A percentile compares a stretch with the other conserved stretches of the same genome.
Conservation (phyloP, 2,329 filamentous ascomycete genomes). For the Colletotrichum abscissum region DNA sequence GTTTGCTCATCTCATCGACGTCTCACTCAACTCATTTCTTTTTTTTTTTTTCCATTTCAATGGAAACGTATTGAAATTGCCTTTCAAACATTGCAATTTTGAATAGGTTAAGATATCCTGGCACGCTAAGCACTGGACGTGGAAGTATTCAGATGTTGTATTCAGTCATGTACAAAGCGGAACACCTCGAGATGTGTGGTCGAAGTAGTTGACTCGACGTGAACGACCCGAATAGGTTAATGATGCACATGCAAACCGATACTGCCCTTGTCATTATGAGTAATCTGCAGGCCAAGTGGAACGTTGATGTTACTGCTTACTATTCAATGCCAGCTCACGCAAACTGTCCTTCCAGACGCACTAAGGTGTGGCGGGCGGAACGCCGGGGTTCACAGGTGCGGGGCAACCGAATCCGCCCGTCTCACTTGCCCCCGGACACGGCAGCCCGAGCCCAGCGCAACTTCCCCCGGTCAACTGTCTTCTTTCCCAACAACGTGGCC, state of each 20-base stretch:
- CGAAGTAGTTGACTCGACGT: background rate
- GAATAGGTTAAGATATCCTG: background rate
- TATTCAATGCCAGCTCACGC: background rate
- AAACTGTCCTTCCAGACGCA: background rate
- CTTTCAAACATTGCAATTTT: background rate
- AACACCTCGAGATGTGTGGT: background rate
- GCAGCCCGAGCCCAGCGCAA: background rate
- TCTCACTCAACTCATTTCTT: background rate
- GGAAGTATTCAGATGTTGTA: background rate
- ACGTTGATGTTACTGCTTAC: background rate
- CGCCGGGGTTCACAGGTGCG: background rate
- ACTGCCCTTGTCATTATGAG: background rate
- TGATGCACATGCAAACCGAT: background rate
- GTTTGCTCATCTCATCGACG: background rate
- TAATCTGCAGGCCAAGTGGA: background rate
- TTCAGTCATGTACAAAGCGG: background rate
- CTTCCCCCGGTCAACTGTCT: background rate
- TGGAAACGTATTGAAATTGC: background rate
- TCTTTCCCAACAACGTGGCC: constrained; percentile 14
- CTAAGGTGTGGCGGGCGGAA: background rate
- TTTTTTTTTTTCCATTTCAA: background rate
- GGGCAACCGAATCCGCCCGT: background rate
- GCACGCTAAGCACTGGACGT: no score
- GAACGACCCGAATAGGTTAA: background rate
- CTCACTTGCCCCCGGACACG: background rate